A percentile compares a stretch with the other conserved stretches of the same genome.
These are phyloP conservation scores for Thamnidium elegans DNA, from an alignment of 192 early-diverging fungal genomes.

Conservation along the genomic window DNA sequence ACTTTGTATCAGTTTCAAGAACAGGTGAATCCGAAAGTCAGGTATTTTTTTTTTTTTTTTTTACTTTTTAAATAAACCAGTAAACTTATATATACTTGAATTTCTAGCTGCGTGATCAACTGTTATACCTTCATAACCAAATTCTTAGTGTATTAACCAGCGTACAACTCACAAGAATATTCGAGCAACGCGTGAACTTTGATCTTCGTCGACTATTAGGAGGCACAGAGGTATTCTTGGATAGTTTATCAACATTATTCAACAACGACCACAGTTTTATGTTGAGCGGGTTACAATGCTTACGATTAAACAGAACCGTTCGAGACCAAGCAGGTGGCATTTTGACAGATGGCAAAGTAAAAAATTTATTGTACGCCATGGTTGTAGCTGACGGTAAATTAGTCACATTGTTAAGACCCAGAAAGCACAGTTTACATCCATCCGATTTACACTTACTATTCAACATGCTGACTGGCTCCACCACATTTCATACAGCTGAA, in stretches of 20 bases:
- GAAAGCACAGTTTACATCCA: conserved; percentile 78
- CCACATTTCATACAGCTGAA: conserved; percentile 76
- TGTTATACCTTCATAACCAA: conserved; percentile 76
- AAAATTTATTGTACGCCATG: conserved; percentile 76
- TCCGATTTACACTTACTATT: conserved; percentile 80
- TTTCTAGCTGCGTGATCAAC: conserved; percentile 77
- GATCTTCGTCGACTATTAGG: conserved; percentile 82
- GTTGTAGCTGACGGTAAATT: conserved; percentile 74
- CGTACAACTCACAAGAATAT: conserved; percentile 79
- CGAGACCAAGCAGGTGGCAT: conserved; percentile 68
- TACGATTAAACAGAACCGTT: conserved; percentile 63
- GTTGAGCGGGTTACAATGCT: conserved; percentile 71
- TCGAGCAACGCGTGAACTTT: conserved; percentile 82
- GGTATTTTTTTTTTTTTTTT: no score
- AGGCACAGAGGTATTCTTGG: conserved; percentile 80
- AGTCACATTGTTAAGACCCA: conserved; percentile 70
- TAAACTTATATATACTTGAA: neutral
- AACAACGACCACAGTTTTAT: conserved; percentile 70
- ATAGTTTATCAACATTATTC: conserved; percentile 70
- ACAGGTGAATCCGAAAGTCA: conserved; percentile 74
- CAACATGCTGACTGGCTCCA: conserved; percentile 74
- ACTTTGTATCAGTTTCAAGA: conserved; percentile 78
- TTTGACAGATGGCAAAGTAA: conserved; percentile 44
- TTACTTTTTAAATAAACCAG: no score
- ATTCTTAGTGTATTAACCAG: conserved; percentile 82